Percentiles rank a stretch among this genome's conserved stretches.
Evolutionary conservation across 2,329 filamentous ascomycete genomes (phyloP).

Genomic region (Penicillium paneum): DNA sequence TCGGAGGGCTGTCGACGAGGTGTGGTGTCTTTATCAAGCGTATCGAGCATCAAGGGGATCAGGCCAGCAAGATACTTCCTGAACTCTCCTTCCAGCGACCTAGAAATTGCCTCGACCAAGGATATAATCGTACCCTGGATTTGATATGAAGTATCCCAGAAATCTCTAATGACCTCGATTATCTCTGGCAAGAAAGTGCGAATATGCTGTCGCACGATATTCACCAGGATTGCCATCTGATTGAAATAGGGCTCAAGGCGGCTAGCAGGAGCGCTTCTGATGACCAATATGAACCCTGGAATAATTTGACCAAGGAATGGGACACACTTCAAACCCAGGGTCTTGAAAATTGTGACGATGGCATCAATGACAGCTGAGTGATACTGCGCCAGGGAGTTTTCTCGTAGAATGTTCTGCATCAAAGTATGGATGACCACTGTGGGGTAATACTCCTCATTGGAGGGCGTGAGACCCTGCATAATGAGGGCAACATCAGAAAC

Average conservation of each 20-base stretch:
- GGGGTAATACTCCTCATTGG: constrained; percentile 96
- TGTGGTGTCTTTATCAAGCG: constrained; percentile 80
- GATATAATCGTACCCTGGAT: constrained; percentile 89
- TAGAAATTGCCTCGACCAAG: constrained; percentile 88
- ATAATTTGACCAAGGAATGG: constrained; percentile 92
- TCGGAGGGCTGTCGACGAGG: constrained; percentile 77
- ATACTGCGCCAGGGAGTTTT: constrained; percentile 82
- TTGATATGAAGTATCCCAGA: constrained; percentile 77
- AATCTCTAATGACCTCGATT: constrained; percentile 80
- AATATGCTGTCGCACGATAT: constrained; percentile 95
- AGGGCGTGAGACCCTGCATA: constrained; percentile 95
- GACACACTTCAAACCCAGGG: constrained; percentile 91
- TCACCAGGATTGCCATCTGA: constrained; percentile 86
- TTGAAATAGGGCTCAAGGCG: constrained; percentile 96
- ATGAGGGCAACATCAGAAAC: constrained; percentile 94
- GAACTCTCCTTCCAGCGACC: constrained; percentile 94
- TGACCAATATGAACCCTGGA: constrained; percentile 86
- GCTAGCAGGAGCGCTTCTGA: constrained; percentile 71
- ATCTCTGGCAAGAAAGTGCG: constrained; percentile 85
- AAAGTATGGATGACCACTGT: constrained; percentile 97
- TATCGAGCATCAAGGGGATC: constrained; percentile 88
- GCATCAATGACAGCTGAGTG: constrained; percentile 94
- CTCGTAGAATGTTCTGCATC: constrained; percentile 79
- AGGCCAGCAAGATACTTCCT: constrained; percentile 90
- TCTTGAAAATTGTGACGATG: constrained; percentile 98